Base-by-base conservation (phyloP, 1,284 basidiomycete genomes). In the Sanghuangporus weigelae region DNA sequence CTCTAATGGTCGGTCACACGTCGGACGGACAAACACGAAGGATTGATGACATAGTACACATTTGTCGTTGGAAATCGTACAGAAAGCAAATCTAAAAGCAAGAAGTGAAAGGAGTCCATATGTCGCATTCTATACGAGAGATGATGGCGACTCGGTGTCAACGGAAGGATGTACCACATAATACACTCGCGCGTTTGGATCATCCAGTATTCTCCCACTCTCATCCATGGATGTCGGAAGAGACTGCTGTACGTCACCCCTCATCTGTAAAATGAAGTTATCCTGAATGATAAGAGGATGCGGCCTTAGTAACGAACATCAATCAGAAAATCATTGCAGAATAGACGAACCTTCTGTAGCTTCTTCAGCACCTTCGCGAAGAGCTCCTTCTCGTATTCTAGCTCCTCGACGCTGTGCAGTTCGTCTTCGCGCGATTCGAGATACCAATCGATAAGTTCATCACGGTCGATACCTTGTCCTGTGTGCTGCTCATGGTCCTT, bases 391-490 rank as follows among this genome's bases (percentile, higher is more conserved):
- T 99, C 93, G 68, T 92, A 89, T 70, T 98, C 94, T n/a, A 97
- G 78, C 72, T 96, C 90, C 62, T 96, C 94, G 14, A 95, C 82
- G 56, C 89, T 87, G 67, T 91, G 85, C 55, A 98, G 80, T 68
- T 95, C 89, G 40, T 82, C 79, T 75, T 99, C 97, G 74, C 86
- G 90, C 67, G 86, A 78, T 78, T 99, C 95, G 59, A 99, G 83
- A 74, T 98, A 99, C 95, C 95, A 97, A 74, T 97, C 93, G 66
- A 97, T 89, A 53, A 99, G 81, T 71, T 96, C 95, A 67, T 96
- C 92, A 57, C 89, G 82, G 72, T 95, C 91, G 26, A 97, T 77
- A 10, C 96, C 96, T 54, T 78, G 82, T 26, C 89, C 89, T 0
- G 85, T 89, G 68, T 86, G 84, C 8, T 84, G 81, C 78, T 99